Base-by-base conservation (phyloP, 2,329 filamentous ascomycete species). In the Sclerotinia spermophila region DNA sequence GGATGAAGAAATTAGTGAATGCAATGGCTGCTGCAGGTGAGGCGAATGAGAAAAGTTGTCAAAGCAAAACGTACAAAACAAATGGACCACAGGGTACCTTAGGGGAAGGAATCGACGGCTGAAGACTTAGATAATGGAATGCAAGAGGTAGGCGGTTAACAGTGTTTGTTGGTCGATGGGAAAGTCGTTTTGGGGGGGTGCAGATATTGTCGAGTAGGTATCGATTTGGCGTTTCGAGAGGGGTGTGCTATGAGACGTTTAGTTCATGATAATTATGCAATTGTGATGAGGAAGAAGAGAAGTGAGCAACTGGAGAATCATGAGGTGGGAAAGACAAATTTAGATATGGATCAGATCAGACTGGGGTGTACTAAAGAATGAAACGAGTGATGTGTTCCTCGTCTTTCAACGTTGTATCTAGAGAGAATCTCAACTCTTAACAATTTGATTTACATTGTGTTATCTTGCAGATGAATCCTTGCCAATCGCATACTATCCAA, bases 11-110 rank as follows among this genome's bases (percentile, higher is more conserved):
- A 13, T 17, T n/a, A n/a, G 48, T 13, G 8, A 53, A 53, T 53
- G n/a, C n/a, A 53, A n/a, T 53, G n/a, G 5, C 4, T 53, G 7
- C 27, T n/a, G n/a, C 13, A 27, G 48, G 15, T 53, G 48, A 53
- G 48, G n/a, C n/a, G 17, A 53, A 7, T 53, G 13, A 53, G 8
- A 27, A 17, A 17, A 27, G n/a, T 27, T 53, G 13, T n/a, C 17
- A 27, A 27, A n/a, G 48, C 15, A 53, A 6, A 53, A 17, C 48
- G 17, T 15, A 53, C 13, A 30, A 27, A 27, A 53, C n/a, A n/a
- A n/a, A n/a, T n/a, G n/a, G 8, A 1, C 3, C n/a, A n/a, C 4
- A 11, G n/a, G 17, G 5, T 3, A 53, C 8, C 2, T 30, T 5
- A 48, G 10, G 24, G 24, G 24, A 48, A 48, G 45, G 24, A 48